Conservation (phyloP, 352 stramenopile species). For the Thalassiosira hispida region DNA sequence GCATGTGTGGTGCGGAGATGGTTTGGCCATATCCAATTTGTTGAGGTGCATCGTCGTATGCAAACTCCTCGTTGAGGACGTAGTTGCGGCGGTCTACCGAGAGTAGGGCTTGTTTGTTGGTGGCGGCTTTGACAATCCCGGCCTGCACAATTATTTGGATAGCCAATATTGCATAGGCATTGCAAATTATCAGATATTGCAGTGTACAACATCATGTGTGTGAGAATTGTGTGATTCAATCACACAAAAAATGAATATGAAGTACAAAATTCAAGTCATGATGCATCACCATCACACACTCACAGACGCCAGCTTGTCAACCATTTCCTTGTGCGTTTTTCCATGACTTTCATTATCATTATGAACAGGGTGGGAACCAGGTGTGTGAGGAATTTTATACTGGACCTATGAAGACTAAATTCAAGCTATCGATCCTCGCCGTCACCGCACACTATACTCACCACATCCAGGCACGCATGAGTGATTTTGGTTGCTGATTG, state of each 20-base stretch:
- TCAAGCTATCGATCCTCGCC: too few relatives aligned
- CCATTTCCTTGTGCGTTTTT: conserved; percentile 59
- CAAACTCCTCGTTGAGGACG: conserved; percentile 41
- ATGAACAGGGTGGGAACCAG: too few relatives aligned
- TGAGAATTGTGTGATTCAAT: conserved; percentile 2
- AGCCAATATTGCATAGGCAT: not conserved
- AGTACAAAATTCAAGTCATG: not conserved
- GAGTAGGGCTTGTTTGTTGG: conserved; percentile 47
- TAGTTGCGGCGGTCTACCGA: conserved; percentile 62
- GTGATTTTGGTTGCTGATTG: conserved; percentile 32
- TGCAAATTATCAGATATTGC: not conserved
- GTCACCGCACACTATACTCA: too few relatives aligned
- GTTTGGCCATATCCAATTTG: conserved; percentile 74
- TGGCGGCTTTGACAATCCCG: conserved; percentile 53
- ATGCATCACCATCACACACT: conserved; percentile 10
- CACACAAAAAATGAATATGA: not conserved
- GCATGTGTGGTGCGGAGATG: conserved; percentile 85
- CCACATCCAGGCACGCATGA: conserved; percentile 64
- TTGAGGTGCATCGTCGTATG: conserved; percentile 79
- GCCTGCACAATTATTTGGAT: conserved; percentile 24
- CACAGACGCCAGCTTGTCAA: conserved; percentile 55
- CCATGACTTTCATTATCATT: too few relatives aligned
- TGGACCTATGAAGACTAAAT: too few relatives aligned
- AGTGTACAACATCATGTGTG: not conserved
- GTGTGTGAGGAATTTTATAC: too few relatives aligned